Evolutionary conservation across 345 rosid genomes (phyloP).

Genomic region (Citrus glauca): DNA sequence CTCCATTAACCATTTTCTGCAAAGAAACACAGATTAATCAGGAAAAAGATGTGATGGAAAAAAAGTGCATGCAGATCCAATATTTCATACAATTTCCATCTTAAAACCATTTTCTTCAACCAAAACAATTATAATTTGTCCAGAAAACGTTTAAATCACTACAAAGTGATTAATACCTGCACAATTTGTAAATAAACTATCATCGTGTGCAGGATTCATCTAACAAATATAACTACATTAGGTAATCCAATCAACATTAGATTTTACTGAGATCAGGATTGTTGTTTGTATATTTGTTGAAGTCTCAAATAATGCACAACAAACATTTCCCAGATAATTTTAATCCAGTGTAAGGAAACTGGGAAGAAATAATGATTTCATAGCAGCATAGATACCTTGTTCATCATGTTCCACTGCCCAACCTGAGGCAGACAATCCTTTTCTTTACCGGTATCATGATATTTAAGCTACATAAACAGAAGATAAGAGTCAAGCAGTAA

Average conservation of each 20-base stretch:
- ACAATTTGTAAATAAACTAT: not conserved
- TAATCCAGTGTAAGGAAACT: not conserved
- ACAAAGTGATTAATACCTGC: not conserved
- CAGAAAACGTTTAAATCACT: not conserved
- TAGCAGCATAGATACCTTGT: constrained; percentile 51
- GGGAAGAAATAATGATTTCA: not conserved
- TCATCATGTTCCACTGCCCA: constrained; percentile 99
- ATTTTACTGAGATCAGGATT: not conserved
- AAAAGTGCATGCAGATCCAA: not conserved
- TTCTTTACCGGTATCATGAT: constrained; percentile 90
- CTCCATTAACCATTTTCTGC: constrained; percentile 99
- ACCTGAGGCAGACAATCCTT: constrained; percentile 86
- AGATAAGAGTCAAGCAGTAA: not conserved
- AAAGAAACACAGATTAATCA: constrained; percentile 8
- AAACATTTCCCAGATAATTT: not conserved
- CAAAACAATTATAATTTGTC: not conserved
- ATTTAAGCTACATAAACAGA: constrained; percentile 66
- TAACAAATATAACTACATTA: not conserved
- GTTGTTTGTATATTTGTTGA: no score
- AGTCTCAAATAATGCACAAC: not conserved
- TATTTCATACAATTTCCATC: not conserved
- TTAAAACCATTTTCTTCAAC: not conserved
- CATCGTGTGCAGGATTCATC: not conserved
- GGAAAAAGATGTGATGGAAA: not conserved
- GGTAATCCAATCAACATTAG: not conserved